These are phyloP conservation scores for Syncephalastrum contaminatum DNA, from an alignment of 371 early-diverging fungal species.

Conservation along the genomic window DNA sequence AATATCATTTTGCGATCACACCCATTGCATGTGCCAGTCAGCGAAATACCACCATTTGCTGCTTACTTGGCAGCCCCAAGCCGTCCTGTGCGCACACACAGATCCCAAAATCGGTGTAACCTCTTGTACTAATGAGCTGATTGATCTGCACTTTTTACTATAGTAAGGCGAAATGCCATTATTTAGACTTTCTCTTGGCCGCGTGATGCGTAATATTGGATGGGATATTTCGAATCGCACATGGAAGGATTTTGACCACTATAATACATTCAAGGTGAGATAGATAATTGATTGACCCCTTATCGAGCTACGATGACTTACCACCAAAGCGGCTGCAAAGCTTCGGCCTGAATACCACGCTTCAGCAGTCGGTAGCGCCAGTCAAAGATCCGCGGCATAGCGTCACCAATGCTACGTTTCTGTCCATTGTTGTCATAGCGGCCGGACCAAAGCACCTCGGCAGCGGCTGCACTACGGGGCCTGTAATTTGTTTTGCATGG, in stretches of 20 bases:
- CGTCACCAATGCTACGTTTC: constrained; percentile 59
- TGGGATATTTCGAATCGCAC: constrained; percentile 34
- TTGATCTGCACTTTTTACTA: too few species aligned
- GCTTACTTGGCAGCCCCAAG: too few species aligned
- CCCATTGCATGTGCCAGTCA: too few species aligned
- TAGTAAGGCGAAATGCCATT: too few species aligned
- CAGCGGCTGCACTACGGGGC: constrained; percentile 47
- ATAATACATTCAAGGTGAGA: not conserved
- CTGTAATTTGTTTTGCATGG: constrained; percentile 9
- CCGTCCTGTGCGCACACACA: too few species aligned
- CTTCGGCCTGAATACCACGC: constrained; percentile 69
- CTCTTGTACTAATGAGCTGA: too few species aligned
- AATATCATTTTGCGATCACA: too few species aligned
- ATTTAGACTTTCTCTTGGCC: too few species aligned
- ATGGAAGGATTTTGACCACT: constrained; percentile 42
- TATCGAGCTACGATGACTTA: constrained; percentile 17
- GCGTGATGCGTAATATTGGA: too few species aligned
- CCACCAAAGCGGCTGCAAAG: constrained; percentile 82
- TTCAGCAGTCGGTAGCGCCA: constrained; percentile 70
- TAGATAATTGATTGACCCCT: not conserved
- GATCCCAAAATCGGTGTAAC: too few species aligned
- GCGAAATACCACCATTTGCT: too few species aligned
- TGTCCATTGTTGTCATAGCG: constrained; percentile 52
- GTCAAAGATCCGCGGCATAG: constrained; percentile 69
- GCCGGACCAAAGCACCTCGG: constrained; percentile 80